Percentiles rank a stretch among this genome's conserved stretches.
phyloP scores from a whole-genome alignment of 805 yeast species.

The Yamadazyma nakazawae region DNA sequence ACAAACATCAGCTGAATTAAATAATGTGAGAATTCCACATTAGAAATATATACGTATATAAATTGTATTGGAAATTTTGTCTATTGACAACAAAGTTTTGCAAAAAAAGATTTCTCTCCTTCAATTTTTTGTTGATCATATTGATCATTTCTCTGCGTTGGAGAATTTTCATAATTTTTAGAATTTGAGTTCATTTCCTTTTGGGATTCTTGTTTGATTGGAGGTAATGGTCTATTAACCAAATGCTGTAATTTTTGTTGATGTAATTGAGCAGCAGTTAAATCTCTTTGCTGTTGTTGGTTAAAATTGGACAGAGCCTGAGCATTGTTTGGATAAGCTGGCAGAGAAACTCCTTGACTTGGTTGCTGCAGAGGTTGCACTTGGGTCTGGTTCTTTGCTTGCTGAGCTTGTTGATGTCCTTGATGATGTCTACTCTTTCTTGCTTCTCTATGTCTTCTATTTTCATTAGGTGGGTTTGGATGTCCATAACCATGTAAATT shows the following conservation, averaged over 20 bases:
- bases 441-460: constrained; percentile 45
- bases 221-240: constrained; percentile 48
- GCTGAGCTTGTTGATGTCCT: constrained; percentile 2
- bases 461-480: constrained; percentile 70
- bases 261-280: constrained; percentile 45
- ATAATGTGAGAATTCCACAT: background rate
- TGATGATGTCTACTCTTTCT: constrained; percentile 40
- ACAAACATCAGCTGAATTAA: constrained; percentile 5
- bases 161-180: constrained; percentile 21
- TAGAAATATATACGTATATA: constrained; percentile 2
- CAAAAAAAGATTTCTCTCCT: constrained; percentile 40
- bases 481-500: constrained; percentile 95
- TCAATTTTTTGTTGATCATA: constrained; percentile 42
- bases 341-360: background rate
- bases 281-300: constrained; percentile 31
- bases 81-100: constrained; percentile 42
- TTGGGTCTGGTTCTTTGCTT: constrained; percentile 6
- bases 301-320: constrained; percentile 16
- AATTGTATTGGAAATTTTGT: background rate
- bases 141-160: constrained; percentile 19
- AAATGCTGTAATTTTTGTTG: constrained; percentile 48
- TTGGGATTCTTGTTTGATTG: constrained; percentile 39
- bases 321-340: constrained; percentile 3
- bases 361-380: constrained; percentile 10
- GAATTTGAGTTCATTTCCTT: constrained; percentile 8